Evolutionary conservation across 192 early-diverging fungal species (phyloP), one percentile per base, ranked within the genome.

Genomic region (Mycoemilia scoparia): DNA sequence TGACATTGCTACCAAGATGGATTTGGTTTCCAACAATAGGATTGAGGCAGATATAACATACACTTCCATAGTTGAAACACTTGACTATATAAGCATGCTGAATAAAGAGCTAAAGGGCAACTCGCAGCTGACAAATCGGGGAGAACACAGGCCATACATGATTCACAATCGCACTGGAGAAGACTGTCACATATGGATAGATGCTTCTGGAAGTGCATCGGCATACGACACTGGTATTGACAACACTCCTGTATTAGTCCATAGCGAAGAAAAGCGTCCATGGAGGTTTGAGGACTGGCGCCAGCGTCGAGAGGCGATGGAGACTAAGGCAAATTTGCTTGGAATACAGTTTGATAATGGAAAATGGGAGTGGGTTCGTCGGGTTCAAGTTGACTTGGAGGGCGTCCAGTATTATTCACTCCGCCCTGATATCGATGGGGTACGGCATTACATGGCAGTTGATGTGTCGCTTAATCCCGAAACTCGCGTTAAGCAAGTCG

Each of bases 221-320:
- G 39, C 41, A 19, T 38, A 42, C 18, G 28, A 43, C 6, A 63
- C 60, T 37, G 60, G 67, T 40, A 71, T 67, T 14, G 66, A 60
- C 24, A 79, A 79, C 6, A 77, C 76, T 17, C 69, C 71, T 13
- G 60, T 96, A 19, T 59, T 71, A 18, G 51, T 70, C 40, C 52
- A 66, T 13, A 71, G 85, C 41, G 76, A 76, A 11, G 56, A 70
- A 16, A 77, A 77, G 14, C 60, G 86, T 11, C 69, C 81, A 25
- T 96, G 92, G 92, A 69, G 85, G n/a, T 95, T 95, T 42, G 88
- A 90, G 39, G 87, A 98, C 47, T 99, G 91, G 91, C 66, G 84
- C 36, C 75, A 71, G 23, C 73, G 80, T 55, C 77, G 91, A 35
- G 87, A 92, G 62, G 82, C 81, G 47, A 42, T 57, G 27, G 51